phyloP scores from a whole-genome alignment of 805 yeast species.

The Nakazawaea holstii region DNA sequence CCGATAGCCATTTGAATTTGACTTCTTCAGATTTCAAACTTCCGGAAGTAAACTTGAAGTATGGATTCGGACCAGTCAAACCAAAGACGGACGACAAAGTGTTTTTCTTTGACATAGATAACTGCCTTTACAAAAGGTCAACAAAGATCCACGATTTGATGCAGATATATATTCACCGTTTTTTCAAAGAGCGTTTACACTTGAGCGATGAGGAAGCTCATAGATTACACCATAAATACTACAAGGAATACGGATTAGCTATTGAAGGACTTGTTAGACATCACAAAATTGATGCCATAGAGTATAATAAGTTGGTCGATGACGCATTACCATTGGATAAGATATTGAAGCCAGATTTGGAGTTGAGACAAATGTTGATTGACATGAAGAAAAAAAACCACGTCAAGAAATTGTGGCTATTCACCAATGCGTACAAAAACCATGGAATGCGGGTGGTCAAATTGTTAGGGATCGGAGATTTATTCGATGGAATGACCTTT shows the following conservation, averaged over 20 bases:
- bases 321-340: constrained; percentile 84
- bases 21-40: not conserved
- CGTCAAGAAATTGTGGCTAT: constrained; percentile 78
- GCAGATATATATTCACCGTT: constrained; percentile 81
- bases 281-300: constrained; percentile 78
- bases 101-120: constrained; percentile 91
- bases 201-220: constrained; percentile 72
- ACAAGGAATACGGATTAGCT: constrained; percentile 85
- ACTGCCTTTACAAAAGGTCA: constrained; percentile 76
- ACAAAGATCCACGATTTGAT: constrained; percentile 77
- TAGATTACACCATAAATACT: constrained; percentile 65
- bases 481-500: constrained; percentile 89
- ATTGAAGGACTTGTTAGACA: constrained; percentile 78
- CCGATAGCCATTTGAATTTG: constrained; percentile 8
- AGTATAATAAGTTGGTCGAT: constrained; percentile 84
- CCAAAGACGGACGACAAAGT: constrained; percentile 22
- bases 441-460: constrained; percentile 81
- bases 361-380: constrained; percentile 47
- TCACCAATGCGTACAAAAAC: constrained; percentile 89
- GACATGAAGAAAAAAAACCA: constrained; percentile 40
- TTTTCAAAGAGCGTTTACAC: constrained; percentile 60
- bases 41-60: constrained; percentile 23
- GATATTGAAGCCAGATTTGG: constrained; percentile 60
- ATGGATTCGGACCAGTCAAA: constrained; percentile 22
- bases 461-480: constrained; percentile 82